These are phyloP conservation scores for Arachnopeziza araneosa DNA, from an alignment of 2,329 filamentous ascomycete species.

Conservation along the genomic window DNA sequence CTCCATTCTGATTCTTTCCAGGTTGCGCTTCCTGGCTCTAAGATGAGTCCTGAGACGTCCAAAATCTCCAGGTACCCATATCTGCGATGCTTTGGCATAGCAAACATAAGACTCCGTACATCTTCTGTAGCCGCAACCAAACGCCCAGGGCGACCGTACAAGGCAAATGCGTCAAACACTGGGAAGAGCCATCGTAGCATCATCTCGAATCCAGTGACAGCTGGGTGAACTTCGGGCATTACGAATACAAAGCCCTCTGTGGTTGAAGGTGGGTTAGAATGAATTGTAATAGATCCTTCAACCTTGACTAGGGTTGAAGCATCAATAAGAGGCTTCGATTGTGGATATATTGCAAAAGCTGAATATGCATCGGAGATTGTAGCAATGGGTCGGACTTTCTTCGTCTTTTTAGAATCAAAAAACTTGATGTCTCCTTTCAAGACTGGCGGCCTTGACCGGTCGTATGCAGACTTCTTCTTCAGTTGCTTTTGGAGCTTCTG, in stretches of 20 bases:
- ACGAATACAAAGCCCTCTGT: constrained; percentile 95
- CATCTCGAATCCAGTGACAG: constrained; percentile 91
- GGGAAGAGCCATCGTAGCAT: constrained; percentile 90
- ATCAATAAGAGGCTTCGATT: constrained; percentile 88
- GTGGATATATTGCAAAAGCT: constrained; percentile 92
- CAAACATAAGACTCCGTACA: constrained; percentile 91
- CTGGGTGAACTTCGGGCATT: constrained; percentile 92
- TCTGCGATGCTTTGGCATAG: constrained; percentile 81
- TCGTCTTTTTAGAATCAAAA: constrained; percentile 84
- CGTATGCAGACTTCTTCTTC: constrained; percentile 77
- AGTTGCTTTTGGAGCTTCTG: constrained; percentile 76
- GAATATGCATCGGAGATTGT: constrained; percentile 87
- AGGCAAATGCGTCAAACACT: constrained; percentile 83
- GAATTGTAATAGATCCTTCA: constrained; percentile 84
- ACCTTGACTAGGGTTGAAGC: constrained; percentile 92
- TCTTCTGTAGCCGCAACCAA: constrained; percentile 85
- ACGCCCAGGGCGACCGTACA: constrained; percentile 85
- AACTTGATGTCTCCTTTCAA: constrained; percentile 91
- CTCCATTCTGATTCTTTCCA: constrained; percentile 92
- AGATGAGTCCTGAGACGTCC: constrained; percentile 76
- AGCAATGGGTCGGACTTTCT: constrained; percentile 85
- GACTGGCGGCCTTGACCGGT: constrained; percentile 58
- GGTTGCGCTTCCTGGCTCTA: constrained; percentile 65
- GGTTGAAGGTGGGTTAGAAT: constrained; percentile 68
- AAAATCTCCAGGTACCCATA: constrained; percentile 89